Evolutionary conservation across 2,329 filamentous ascomycete species (phyloP), one percentile per base, ranked within the genome.

Genomic region (Ophiocordyceps australis): DNA sequence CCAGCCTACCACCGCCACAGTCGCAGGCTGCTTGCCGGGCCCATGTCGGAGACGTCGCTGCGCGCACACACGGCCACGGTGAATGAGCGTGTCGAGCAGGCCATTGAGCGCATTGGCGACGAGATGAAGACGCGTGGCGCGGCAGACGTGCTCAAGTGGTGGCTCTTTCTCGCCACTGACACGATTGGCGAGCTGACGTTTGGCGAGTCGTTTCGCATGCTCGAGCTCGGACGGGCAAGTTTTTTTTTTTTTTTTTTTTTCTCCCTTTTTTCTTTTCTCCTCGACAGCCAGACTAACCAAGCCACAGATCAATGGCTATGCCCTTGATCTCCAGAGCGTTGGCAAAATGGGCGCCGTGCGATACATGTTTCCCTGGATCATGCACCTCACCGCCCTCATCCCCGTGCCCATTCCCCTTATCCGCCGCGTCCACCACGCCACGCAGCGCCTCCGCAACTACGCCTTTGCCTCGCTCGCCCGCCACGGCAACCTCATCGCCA

Each of bases 181-280:
- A 42, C 65, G 1, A 62, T 68, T 25, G 60, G 54, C 0, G 52
- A 66, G 26, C 39, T 71, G 5, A 55, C 46, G 2, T 70, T 71
- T 38, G 64, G 65, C 0, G 54, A 66, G n/a, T 60, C 60, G 1
- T 68, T 69, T 30, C 40, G 43, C 1, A 58, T 59, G 45, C 38
- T 72, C 4, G 61, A 69, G 28, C 38, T 40, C 4, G 60, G 59
- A 11, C 40, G 58, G 43, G 61, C 64, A 36, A 31, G 43, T 25
- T 12, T 14, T 4, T 8, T 7, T 15, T 10, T n/a, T n/a, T n/a
- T n/a, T n/a, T n/a, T n/a, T n/a, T n/a, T n/a, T n/a, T n/a, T n/a
- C n/a, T n/a, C n/a, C n/a, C n/a, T n/a, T n/a, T n/a, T n/a, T n/a
- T n/a, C n/a, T n/a, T n/a, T n/a, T n/a, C n/a, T n/a, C n/a, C n/a